Evolutionary conservation across 257 asterid genomes (phyloP), one percentile per base, ranked within the genome.

Genomic region (Mitragyna speciosa): DNA sequence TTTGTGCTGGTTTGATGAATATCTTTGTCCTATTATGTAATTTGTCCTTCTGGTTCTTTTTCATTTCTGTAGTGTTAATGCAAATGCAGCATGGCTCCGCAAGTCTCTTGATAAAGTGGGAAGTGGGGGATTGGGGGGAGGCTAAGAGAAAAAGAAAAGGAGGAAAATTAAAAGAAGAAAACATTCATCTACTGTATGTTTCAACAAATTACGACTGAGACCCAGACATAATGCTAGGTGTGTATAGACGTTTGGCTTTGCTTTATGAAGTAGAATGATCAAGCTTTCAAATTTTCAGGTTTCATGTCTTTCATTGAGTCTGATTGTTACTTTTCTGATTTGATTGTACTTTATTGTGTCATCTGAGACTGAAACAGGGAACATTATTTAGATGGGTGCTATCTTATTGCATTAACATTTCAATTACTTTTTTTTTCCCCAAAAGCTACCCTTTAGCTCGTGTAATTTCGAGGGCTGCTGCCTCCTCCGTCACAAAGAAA

Each of bases 1-100:
- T 52, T 74, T 80, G 33, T 81, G 81, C 65, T 76, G 73, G 79
- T 56, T 67, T 54, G 76, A 75, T 69, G 83, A 54, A 75, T 71
- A 63, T 75, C 79, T 41, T 75, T 76, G 81, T 69, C 71, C 68
- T 30, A 80, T 73, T 45, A 41, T 80, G 72, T 56, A 56, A 58
- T 59, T 43, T 59, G 77, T 69, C 81, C 70, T 56, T 56, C 54
- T 41, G 68, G 73, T 71, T 54, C 48, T 52, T 75, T 75, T 63
- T 15, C 54, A 8, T 65, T 39, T 71, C 17, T 45, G 48, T 56
- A 8, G 5, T 54, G 63, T 68, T 58, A 19, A 24, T 24, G 66
- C 66, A 24, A 24, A 47, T 71, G 59, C 76, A 48, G 24, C 76
- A 45, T 71, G 61, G 59, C 58, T 45, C 47, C 6, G 36, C 11